Conservation (phyloP, 2,329 filamentous ascomycete genomes). For the Ascochyta clinopodiicola region DNA sequence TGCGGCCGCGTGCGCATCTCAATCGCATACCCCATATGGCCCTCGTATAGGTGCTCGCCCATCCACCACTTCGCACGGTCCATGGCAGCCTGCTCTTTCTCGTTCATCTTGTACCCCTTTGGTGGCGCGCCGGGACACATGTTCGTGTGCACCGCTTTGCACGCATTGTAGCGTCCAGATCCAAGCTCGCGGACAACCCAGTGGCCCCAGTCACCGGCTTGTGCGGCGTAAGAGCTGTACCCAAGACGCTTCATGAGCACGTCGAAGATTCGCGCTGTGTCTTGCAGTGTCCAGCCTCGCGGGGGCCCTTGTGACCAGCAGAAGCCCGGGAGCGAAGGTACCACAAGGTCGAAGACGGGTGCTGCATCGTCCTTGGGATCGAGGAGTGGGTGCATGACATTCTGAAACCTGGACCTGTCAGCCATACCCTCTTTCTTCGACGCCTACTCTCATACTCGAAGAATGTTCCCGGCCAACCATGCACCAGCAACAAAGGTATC, state of each 20-base stretch:
- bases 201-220: constrained; percentile 53
- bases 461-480: constrained; percentile 57
- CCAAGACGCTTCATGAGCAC: constrained; percentile 45
- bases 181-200: constrained; percentile 51
- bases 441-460: constrained; percentile 42
- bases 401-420: constrained; percentile 28
- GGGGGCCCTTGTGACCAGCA: constrained; percentile 29
- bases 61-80: constrained; percentile 44
- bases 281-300: constrained; percentile 49
- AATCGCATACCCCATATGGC: constrained; percentile 53
- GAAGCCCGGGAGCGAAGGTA: constrained; percentile 60
- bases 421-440: background rate
- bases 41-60: constrained; percentile 38
- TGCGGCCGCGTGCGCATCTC: constrained; percentile 53
- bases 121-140: constrained; percentile 50
- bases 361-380: constrained; percentile 33
- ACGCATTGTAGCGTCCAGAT: constrained; percentile 41
- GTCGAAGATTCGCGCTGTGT: constrained; percentile 51
- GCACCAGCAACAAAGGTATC: constrained; percentile 52
- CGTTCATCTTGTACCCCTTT: constrained; percentile 34
- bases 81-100: constrained; percentile 43
- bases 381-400: constrained; percentile 47
- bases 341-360: constrained; percentile 62
- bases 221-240: constrained; percentile 48
- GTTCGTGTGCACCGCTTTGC: constrained; percentile 52